These are phyloP conservation scores for Aquilaria agallochum DNA, from an alignment of 441 rosid species.

Conservation along the genomic window DNA sequence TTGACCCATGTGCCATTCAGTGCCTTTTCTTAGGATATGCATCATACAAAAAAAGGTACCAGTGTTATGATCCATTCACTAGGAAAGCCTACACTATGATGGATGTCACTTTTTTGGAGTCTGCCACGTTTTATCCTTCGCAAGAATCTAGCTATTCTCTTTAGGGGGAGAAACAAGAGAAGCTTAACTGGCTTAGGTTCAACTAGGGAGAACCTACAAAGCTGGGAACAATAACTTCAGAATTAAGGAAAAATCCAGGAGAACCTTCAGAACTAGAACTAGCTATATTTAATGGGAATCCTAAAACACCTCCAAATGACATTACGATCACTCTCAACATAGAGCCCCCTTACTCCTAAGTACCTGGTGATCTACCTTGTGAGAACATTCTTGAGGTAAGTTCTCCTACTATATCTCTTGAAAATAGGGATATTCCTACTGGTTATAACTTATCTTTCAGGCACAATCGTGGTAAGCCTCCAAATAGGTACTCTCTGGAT, in stretches of 20 bases:
- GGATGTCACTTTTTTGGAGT: not conserved
- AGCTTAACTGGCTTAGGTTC: no score
- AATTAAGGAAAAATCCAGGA: no score
- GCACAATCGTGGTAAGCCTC: not conserved
- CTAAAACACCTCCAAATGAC: no score
- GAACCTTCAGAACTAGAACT: no score
- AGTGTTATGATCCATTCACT: not conserved
- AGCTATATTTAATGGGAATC: not conserved
- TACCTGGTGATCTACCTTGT: not conserved
- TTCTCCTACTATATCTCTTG: not conserved
- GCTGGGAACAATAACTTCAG: no score
- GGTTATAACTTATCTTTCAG: constrained; percentile 5
- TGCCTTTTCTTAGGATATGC: not conserved
- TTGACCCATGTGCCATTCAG: not conserved
- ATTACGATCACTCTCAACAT: not conserved
- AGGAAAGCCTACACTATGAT: not conserved
- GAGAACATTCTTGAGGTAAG: not conserved
- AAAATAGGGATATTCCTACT: not conserved
- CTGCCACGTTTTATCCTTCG: not conserved
- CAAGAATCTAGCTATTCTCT: not conserved
- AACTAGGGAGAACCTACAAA: no score
- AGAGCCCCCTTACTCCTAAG: no score
- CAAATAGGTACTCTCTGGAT: not conserved
- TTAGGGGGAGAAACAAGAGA: not conserved
- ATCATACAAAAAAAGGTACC: not conserved